Evolutionary conservation across 2,329 filamentous ascomycete species (phyloP), one percentile per base, ranked within the genome.

Genomic region (Fusarium foetens): DNA sequence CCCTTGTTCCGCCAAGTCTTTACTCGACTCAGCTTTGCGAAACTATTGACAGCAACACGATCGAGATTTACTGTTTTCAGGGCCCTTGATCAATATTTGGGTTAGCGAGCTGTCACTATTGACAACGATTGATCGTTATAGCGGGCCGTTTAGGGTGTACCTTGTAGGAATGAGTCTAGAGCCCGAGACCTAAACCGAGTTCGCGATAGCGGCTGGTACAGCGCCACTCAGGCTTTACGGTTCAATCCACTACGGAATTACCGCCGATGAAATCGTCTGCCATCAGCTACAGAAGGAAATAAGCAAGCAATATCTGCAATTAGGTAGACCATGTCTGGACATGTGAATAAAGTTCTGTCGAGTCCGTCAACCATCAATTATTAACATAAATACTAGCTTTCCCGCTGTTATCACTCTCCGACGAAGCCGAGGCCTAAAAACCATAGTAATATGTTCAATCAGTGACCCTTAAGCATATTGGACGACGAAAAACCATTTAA

Each of bases 141-240:
- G 55, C 55, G 55, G 55, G 35, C 45, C 55, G 5, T 27, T 11
- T 17, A 0, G 1, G 45, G 1, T 17, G 27, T 29, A 52, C 43
- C 55, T 29, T 31, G 27, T 27, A 52, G 43, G 1, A 41, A 17
- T 16, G n/a, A 51, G 25, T 58, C 43, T n/a, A 58, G 43, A 51
- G 3, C 54, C n/a, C 12, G n/a, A 3, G 1, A 0, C 2, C 52
- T 55, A 43, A 14, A 0, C 17, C 12, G 5, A 6, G 5, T 35
- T 7, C 2, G 9, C n/a, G 8, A 8, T 55, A 43, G 16, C 4
- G 0, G 1, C 0, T 13, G 4, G 0, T 13, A 0, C 9, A 29
- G 23, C 3, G 1, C 52, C 2, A 55, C 33, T 45, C 27, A 7
- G 11, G 17, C 1, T 23, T 2, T 3, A 3, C 3, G 0, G 6